phyloP scores from a whole-genome alignment of 2,329 filamentous ascomycete species.

The Alternaria gansuensis region DNA sequence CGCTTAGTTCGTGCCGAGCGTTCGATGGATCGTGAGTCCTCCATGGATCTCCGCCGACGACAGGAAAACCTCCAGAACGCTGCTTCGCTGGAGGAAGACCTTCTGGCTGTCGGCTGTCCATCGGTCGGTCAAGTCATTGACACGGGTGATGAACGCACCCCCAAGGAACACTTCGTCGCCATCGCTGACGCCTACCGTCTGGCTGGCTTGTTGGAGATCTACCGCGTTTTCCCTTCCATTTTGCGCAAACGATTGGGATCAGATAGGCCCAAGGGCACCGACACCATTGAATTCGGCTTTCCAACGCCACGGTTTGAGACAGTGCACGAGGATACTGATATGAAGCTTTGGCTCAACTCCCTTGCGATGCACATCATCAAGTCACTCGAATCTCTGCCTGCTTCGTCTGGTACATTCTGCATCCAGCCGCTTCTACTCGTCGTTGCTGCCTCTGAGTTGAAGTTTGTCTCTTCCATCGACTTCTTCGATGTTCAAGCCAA shows the following conservation, averaged over 20 bases:
- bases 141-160: conserved; percentile 62
- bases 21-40: conserved; percentile 39
- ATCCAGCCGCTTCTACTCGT: conserved; percentile 64
- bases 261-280: conserved; percentile 33
- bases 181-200: conserved; percentile 64
- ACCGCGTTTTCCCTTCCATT: conserved; percentile 63
- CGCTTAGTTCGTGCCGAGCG: conserved; percentile 55
- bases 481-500: conserved; percentile 54
- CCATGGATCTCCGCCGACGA: conserved; percentile 42
- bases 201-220: conserved; percentile 63
- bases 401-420: conserved; percentile 63
- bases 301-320: conserved; percentile 48
- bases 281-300: conserved; percentile 43
- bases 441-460: conserved; percentile 61
- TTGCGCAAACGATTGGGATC: conserved; percentile 56
- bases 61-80: conserved; percentile 52
- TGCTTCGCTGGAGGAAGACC: conserved; percentile 58
- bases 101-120: conserved; percentile 59
- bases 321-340: conserved; percentile 44
- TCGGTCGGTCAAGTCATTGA: conserved; percentile 59
- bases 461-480: conserved; percentile 53
- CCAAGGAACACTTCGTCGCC: conserved; percentile 62
- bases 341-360: conserved; percentile 59
- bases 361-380: conserved; percentile 62
- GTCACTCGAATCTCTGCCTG: conserved; percentile 60